These are phyloP conservation scores for Kazachstania sp. DNA, from an alignment of 1,139 yeast genomes.

Conservation along the genomic window DNA sequence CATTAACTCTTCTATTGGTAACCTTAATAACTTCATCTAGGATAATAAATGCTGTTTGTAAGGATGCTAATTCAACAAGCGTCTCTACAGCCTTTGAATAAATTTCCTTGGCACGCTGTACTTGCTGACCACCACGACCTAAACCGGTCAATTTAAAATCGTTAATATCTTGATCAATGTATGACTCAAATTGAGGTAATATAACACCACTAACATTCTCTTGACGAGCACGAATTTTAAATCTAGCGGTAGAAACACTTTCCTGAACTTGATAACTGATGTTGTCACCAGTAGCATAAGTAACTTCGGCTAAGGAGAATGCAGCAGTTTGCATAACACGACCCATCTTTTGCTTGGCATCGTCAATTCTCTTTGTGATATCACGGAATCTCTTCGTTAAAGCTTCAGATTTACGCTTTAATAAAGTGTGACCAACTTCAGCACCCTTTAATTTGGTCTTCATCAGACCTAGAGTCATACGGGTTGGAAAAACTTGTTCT, in stretches of 20 bases:
- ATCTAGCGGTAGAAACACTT: slow-evolving; percentile 75
- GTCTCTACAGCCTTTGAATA: slow-evolving; percentile 95
- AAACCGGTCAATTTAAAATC: slow-evolving; percentile 94
- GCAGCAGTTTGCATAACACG: slow-evolving; percentile 98
- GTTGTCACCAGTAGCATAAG: slow-evolving; percentile 94
- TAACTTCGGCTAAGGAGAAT: slow-evolving; percentile 91
- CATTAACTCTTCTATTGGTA: slow-evolving; percentile 96
- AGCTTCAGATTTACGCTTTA: slow-evolving; percentile 95
- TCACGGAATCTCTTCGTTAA: slow-evolving; percentile 93
- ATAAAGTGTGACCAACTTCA: slow-evolving; percentile 85
- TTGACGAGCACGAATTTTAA: slow-evolving; percentile 83
- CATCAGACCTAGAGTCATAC: slow-evolving; percentile 95
- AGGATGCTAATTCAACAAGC: slow-evolving; percentile 85
- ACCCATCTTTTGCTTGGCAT: slow-evolving; percentile 94
- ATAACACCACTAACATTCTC: slow-evolving; percentile 96
- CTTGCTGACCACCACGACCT: slow-evolving; percentile 98
- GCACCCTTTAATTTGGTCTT: slow-evolving; percentile 95
- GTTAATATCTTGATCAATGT: slow-evolving; percentile 72
- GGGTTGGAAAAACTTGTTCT: slow-evolving; percentile 89
- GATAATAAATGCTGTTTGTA: slow-evolving; percentile 91
- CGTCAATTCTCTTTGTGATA: slow-evolving; percentile 88
- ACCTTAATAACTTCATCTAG: slow-evolving; percentile 96
- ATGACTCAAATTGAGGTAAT: slow-evolving; percentile 85
- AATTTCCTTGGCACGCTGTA: slow-evolving; percentile 85
- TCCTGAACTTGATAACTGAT: slow-evolving; percentile 94